Evolutionary conservation across 345 rosid genomes (phyloP).

Genomic region (thale cress (Arabidopsis thaliana)): DNA sequence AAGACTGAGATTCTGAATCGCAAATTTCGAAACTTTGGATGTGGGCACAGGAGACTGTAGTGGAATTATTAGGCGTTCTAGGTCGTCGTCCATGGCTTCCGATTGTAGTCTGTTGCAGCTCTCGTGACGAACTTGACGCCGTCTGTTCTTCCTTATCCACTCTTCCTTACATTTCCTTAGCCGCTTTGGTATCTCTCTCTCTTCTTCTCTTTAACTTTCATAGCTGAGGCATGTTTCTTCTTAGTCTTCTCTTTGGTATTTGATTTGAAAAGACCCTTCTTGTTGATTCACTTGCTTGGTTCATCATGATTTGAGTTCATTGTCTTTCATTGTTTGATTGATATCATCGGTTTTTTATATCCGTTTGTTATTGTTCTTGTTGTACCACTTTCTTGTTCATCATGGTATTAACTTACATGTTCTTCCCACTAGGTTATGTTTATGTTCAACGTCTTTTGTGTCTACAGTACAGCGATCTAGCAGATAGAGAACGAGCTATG

Average conservation of each 20-base stretch:
- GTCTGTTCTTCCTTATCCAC: slow-evolving; percentile 76
- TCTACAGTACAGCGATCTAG: slow-evolving; percentile 75
- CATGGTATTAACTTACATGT: neutral
- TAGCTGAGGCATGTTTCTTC: neutral
- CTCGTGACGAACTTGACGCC: slow-evolving; percentile 92
- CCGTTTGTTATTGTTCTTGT: neutral
- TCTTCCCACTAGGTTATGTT: neutral
- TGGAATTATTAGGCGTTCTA: slow-evolving; percentile 65
- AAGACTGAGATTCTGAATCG: neutral
- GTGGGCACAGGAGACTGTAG: slow-evolving; percentile 65
- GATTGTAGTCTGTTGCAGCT: slow-evolving; percentile 82
- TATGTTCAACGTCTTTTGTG: neutral
- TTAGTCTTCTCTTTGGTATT: neutral
- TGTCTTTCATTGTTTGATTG: neutral
- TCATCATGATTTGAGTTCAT: slow-evolving; percentile 15
- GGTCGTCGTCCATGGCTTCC: slow-evolving; percentile 78
- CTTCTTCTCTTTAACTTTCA: slow-evolving; percentile 13
- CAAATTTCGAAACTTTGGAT: neutral
- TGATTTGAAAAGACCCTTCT: neutral
- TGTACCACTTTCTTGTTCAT: neutral
- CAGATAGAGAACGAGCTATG: slow-evolving; percentile 60
- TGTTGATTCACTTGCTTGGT: neutral
- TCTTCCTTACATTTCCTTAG: slow-evolving; percentile 72
- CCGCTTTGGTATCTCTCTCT: slow-evolving; percentile 58
- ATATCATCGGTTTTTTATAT: neutral